These are phyloP conservation scores for Poa annua DNA, from an alignment of 176 grass and related monocot genomes.

Conservation along the genomic window DNA sequence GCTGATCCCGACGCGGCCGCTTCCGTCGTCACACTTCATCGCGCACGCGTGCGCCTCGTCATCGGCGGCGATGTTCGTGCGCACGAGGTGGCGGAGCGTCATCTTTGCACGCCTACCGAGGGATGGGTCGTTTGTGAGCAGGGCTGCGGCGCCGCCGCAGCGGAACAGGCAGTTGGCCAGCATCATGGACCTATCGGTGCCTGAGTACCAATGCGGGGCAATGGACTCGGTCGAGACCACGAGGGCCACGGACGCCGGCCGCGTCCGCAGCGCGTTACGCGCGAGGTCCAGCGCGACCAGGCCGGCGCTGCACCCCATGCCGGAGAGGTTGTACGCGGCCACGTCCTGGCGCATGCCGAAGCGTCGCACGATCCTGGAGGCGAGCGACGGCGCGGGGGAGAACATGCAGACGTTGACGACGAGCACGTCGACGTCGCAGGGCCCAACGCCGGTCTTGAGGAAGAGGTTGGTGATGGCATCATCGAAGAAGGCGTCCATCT, in stretches of 20 bases:
- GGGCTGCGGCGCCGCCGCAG: neutral
- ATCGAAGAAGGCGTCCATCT: neutral
- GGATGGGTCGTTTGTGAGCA: neutral
- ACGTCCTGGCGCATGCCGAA: neutral
- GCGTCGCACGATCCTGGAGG: neutral
- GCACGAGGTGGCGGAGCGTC: neutral
- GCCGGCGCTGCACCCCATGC: neutral
- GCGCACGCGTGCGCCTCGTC: neutral
- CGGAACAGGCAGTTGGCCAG: neutral
- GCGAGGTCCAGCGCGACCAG: neutral
- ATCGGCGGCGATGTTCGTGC: neutral
- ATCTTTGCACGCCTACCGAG: neutral
- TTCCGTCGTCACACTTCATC: neutral
- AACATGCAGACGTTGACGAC: neutral
- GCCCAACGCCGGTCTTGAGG: neutral
- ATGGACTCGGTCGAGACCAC: neutral
- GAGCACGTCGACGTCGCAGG: neutral
- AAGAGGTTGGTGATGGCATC: neutral
- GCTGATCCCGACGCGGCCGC: neutral
- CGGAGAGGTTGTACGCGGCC: neutral
- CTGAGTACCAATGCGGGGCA: neutral
- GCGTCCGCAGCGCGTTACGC: neutral
- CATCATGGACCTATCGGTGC: neutral
- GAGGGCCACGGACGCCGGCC: neutral
- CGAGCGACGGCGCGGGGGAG: neutral